Percentiles rank a stretch among this genome's conserved stretches.
Evolutionary conservation across 768 basidiomycete species (phyloP).

Genomic region (Hygrocybe punicea): DNA sequence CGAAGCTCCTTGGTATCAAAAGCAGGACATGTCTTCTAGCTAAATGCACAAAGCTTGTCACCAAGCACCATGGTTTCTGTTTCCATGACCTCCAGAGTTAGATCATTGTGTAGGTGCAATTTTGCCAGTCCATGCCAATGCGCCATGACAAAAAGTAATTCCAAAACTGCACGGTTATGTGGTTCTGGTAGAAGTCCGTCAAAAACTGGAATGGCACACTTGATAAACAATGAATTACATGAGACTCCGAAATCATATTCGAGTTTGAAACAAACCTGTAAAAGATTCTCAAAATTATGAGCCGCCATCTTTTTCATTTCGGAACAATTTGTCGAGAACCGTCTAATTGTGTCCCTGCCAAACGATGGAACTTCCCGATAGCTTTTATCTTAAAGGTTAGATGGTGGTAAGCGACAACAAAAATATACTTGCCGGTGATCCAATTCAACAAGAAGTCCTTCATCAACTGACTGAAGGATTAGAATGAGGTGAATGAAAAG

Average conservation of each 20-base stretch:
- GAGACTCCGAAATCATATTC: not conserved
- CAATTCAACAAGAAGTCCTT: not conserved
- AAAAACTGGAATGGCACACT: slow-evolving; percentile 2
- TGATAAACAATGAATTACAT: not conserved
- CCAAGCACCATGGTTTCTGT: not conserved
- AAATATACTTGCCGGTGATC: not conserved
- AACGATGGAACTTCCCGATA: not conserved
- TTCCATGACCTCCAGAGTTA: not conserved
- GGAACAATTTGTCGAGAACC: slow-evolving; percentile 15
- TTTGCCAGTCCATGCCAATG: not conserved
- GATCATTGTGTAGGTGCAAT: too few species aligned
- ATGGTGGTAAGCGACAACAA: not conserved
- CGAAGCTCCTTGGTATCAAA: slow-evolving; percentile 2
- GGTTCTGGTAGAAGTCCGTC: not conserved
- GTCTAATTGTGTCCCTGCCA: slow-evolving; percentile 10
- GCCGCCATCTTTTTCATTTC: slow-evolving; percentile 25
- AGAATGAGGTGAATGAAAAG: slow-evolving; percentile 17
- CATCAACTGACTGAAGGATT: not conserved
- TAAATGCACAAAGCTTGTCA: not conserved
- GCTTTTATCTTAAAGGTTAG: not conserved
- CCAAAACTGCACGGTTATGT: not conserved
- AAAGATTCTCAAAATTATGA: slow-evolving; percentile 19
- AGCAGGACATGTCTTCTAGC: not conserved
- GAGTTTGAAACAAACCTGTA: slow-evolving; percentile 11
- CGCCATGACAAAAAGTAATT: not conserved